phyloP scores from a whole-genome alignment of 495 filamentous ascomycete species.

The Talaromyces adpressus region DNA sequence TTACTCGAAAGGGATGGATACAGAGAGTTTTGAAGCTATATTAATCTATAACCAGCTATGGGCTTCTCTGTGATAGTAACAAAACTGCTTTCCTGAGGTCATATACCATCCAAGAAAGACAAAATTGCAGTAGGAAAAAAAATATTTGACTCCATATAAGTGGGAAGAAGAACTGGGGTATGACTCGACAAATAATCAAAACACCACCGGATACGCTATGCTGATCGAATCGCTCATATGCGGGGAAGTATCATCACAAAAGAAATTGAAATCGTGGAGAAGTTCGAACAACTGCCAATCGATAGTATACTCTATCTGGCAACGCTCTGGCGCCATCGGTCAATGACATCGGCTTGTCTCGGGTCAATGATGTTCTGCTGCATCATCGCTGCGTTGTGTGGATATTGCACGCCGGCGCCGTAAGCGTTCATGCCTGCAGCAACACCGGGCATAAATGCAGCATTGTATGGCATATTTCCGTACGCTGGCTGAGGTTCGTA shows the following conservation, averaged over 20 bases:
- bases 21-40: neutral
- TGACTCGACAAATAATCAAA: neutral
- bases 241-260: neutral
- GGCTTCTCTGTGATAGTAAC: neutral
- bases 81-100: neutral
- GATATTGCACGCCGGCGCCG: conserved; percentile 28
- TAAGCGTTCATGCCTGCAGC: conserved; percentile 30
- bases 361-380: conserved; percentile 35
- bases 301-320: neutral
- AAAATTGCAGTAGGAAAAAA: neutral
- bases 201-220: neutral
- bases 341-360: conserved; percentile 72
- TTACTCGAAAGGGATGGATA: neutral
- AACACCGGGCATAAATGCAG: conserved; percentile 4
- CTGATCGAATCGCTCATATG: conserved; percentile 1
- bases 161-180: conserved; percentile 8
- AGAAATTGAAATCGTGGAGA: neutral
- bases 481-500: conserved; percentile 11
- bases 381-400: conserved; percentile 20
- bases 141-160: neutral
- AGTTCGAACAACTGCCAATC: neutral
- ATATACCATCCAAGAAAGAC: neutral
- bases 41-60: neutral
- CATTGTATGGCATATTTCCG: neutral
- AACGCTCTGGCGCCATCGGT: conserved; percentile 85